Evolutionary conservation across 2,329 filamentous ascomycete species (phyloP).

Genomic region (Thelonectria rubi): DNA sequence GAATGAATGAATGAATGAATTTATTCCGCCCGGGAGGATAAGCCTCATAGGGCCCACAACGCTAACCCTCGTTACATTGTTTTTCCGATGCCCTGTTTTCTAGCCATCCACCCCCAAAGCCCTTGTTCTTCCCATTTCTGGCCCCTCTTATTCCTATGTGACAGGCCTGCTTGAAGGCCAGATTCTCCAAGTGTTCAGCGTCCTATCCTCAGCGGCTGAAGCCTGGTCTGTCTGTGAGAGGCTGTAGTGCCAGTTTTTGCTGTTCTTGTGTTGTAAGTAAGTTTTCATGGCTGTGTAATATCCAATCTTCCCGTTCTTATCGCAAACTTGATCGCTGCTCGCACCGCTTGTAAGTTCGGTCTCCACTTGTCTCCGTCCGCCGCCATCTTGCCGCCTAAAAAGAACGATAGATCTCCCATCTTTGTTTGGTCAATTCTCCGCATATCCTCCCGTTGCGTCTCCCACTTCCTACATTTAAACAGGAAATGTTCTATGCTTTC

Average conservation of each 20-base stretch:
- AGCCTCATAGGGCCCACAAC: too few species aligned
- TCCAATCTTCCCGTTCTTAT: too few species aligned
- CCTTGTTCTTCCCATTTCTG: too few species aligned
- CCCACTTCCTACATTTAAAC: neutral
- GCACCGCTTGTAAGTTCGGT: neutral
- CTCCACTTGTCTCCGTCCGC: neutral
- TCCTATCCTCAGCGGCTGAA: constrained; percentile 31
- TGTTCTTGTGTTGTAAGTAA: neutral
- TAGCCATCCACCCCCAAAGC: too few species aligned
- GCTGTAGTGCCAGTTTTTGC: neutral
- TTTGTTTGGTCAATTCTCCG: neutral
- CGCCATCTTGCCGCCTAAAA: neutral
- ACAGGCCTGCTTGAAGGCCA: constrained; percentile 21
- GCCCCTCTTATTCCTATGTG: too few species aligned
- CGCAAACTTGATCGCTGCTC: neutral
- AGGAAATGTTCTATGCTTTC: constrained; percentile 2
- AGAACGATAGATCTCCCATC: neutral
- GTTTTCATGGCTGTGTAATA: too few species aligned
- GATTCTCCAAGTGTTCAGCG: constrained; percentile 31
- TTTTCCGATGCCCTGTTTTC: too few species aligned
- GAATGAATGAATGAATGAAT: too few species aligned
- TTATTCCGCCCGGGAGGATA: too few species aligned
- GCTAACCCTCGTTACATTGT: too few species aligned
- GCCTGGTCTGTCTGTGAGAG: constrained; percentile 10
- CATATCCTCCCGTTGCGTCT: neutral